phyloP scores from a whole-genome alignment of 345 rosid species.

The Firmiana major region DNA sequence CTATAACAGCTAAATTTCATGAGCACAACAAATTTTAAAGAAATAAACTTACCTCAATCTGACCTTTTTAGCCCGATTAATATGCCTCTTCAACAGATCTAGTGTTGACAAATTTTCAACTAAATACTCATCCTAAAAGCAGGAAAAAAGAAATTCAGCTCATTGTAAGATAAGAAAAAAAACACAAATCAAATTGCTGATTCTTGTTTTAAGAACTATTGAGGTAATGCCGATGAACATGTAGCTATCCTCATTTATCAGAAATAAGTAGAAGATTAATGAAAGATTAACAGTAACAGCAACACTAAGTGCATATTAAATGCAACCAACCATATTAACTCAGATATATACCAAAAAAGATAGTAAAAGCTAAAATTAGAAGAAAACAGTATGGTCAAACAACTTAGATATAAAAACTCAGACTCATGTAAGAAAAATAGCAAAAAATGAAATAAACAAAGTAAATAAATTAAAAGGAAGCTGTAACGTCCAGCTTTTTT shows the following conservation, averaged over 20 bases:
- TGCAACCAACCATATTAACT: background rate
- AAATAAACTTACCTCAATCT: constrained; percentile 54
- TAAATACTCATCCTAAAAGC: constrained; percentile 53
- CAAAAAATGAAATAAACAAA: background rate
- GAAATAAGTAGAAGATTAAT: background rate
- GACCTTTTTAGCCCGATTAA: constrained; percentile 68
- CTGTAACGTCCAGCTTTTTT: too few species aligned
- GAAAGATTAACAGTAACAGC: background rate
- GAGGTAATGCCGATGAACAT: background rate
- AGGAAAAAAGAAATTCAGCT: constrained; percentile 16
- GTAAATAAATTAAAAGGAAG: background rate
- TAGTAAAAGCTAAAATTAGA: background rate
- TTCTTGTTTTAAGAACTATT: background rate
- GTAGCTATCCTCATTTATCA: background rate
- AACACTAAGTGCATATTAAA: background rate
- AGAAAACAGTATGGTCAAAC: background rate
- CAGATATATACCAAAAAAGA: background rate
- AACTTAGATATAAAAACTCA: background rate
- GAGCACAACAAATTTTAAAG: background rate
- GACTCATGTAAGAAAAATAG: background rate
- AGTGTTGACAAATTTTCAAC: constrained; percentile 48
- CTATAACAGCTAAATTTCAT: background rate
- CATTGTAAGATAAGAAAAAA: background rate
- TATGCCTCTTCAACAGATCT: constrained; percentile 67
- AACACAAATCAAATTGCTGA: background rate